phyloP scores from a whole-genome alignment of 139 green algal species.

The Tetradesmus obliquus region DNA sequence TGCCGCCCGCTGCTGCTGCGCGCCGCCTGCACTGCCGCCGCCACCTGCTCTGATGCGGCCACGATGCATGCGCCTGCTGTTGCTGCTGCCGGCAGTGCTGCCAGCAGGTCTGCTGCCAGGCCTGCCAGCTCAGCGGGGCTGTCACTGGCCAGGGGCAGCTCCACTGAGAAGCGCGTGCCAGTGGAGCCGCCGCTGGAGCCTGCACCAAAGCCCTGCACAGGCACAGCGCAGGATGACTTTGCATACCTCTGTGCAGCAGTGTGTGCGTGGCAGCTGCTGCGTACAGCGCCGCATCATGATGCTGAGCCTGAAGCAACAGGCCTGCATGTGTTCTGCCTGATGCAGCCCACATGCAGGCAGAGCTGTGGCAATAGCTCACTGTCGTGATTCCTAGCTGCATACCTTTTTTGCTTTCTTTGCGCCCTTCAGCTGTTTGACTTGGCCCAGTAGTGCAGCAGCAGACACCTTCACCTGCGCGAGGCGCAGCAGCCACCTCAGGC shows the following conservation, averaged over 20 bases:
- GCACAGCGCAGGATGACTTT: not conserved
- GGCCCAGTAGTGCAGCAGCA: not conserved
- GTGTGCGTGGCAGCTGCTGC: no score
- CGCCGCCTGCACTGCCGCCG: conserved; percentile 16
- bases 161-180: conserved; percentile 49
- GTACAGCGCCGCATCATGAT: no score
- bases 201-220: conserved; percentile 41
- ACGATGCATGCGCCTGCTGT: conserved; percentile 24
- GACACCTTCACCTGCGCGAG: conserved; percentile 1
- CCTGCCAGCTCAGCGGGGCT: conserved; percentile 18
- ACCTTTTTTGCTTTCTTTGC: conserved; percentile 15
- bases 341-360: not conserved
- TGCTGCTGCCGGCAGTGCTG: conserved; percentile 19
- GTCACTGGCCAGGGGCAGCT: conserved; percentile 52
- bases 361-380: not conserved
- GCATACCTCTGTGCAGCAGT: no score
- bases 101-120: conserved; percentile 25
- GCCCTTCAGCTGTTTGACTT: conserved; percentile 1
- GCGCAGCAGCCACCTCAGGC: not conserved
- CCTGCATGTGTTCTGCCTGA: not conserved
- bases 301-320: no score
- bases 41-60: conserved; percentile 42
- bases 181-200: not conserved
- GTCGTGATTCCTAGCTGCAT: no score
- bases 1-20: not conserved